Evolutionary conservation across 2,329 filamentous ascomycete species (phyloP).

Genomic region (Fusarium sp.): DNA sequence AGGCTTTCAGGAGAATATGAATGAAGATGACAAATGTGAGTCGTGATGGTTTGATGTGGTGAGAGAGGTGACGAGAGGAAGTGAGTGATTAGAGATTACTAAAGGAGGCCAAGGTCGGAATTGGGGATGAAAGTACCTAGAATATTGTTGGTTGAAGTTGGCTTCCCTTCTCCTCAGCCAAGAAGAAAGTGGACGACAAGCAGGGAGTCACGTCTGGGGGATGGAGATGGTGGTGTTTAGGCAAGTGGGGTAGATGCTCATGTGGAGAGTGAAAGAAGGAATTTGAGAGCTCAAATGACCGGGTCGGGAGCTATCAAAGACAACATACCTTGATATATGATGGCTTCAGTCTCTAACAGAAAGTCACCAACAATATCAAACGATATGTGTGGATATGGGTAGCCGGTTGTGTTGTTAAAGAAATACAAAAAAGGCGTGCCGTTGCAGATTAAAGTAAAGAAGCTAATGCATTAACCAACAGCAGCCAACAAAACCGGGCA

Average conservation of each 20-base stretch:
- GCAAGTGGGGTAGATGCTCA: constrained; percentile 35
- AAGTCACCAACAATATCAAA: neutral
- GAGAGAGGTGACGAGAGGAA: neutral
- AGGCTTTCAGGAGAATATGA: neutral
- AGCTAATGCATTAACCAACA: constrained; percentile 15
- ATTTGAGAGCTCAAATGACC: constrained; percentile 38
- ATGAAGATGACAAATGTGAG: neutral
- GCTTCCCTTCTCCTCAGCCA: neutral
- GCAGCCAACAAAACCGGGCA: constrained; percentile 28
- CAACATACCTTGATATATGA: neutral
- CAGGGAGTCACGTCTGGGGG: constrained; percentile 32
- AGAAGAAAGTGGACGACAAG: constrained; percentile 28
- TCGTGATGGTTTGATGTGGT: neutral
- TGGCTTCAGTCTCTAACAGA: neutral
- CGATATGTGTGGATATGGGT: neutral
- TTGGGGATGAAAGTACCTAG: neutral
- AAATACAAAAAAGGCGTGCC: neutral
- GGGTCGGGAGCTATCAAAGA: constrained; percentile 2
- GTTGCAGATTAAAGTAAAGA: neutral
- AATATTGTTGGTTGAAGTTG: constrained; percentile 4
- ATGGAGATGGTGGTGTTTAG: constrained; percentile 34
- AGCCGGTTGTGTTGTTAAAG: neutral
- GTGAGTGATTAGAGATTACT: constrained; percentile 10
- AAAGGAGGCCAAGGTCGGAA: constrained; percentile 1
- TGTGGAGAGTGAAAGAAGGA: constrained; percentile 33